phyloP scores from a whole-genome alignment of 805 yeast genomes.

The Nakazawaea ernobii region DNA sequence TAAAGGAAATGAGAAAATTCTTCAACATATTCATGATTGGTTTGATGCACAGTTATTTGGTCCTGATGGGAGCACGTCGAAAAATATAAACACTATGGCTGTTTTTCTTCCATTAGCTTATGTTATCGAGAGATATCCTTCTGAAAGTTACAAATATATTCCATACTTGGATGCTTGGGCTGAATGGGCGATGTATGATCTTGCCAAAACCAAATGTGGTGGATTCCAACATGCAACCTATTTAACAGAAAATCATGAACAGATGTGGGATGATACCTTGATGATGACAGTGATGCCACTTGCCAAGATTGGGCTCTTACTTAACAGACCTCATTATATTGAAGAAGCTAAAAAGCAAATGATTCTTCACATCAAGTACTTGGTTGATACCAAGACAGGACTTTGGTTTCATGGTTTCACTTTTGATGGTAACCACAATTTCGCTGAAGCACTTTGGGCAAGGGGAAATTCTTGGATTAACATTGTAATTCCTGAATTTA shows the following conservation, averaged over 20 bases:
- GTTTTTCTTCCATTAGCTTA: constrained; percentile 28
- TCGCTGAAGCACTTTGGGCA: constrained; percentile 29
- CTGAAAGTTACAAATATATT: constrained; percentile 14
- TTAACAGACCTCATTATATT: constrained; percentile 25
- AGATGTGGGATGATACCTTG: constrained; percentile 27
- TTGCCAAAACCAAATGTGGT: constrained; percentile 26
- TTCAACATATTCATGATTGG: constrained; percentile 24
- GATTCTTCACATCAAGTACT: constrained; percentile 26
- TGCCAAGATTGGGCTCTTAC: constrained; percentile 26
- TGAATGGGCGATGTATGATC: constrained; percentile 28
- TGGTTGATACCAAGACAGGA: constrained; percentile 25
- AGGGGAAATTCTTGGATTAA: constrained; percentile 32
- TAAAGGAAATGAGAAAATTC: constrained; percentile 20
- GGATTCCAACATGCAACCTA: constrained; percentile 31
- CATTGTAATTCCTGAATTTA: constrained; percentile 30
- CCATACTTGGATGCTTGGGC: constrained; percentile 30
- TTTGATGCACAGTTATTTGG: constrained; percentile 22
- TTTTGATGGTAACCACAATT: constrained; percentile 22
- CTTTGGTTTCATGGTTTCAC: constrained; percentile 31
- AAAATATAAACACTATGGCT: constrained; percentile 31
- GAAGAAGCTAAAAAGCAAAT: constrained; percentile 30
- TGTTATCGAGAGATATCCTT: constrained; percentile 20
- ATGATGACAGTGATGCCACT: constrained; percentile 34
- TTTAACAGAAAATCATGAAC: constrained; percentile 23
- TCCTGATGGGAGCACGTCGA: constrained; percentile 25